Percentiles rank a stretch among this genome's conserved stretches.
Conservation (phyloP, 78 protist species). For the Dictyostelium brefeldianum region DNA sequence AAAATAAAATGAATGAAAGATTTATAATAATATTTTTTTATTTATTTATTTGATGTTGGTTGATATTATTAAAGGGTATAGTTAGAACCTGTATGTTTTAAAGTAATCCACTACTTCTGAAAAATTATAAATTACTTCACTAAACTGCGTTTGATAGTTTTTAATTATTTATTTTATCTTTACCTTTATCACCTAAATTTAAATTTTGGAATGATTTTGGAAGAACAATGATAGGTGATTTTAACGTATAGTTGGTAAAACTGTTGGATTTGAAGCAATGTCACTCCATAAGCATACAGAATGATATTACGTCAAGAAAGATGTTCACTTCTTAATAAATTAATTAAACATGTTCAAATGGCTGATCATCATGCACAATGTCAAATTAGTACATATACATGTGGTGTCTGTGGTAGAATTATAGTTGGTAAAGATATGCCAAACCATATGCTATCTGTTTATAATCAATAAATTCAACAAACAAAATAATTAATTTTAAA, state of each 20-base stretch:
- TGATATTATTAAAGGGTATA: too few species aligned
- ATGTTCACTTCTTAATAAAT: constrained; percentile 44
- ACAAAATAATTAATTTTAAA: too few species aligned
- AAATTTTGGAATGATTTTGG: too few species aligned
- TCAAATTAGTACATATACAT: constrained; percentile 43
- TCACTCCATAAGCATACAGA: constrained; percentile 56
- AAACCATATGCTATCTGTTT: constrained; percentile 33
- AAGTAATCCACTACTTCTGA: too few species aligned
- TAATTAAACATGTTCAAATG: constrained; percentile 34
- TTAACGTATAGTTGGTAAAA: too few species aligned
- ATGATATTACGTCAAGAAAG: constrained; percentile 32
- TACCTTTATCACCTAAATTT: too few species aligned
- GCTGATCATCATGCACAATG: constrained; percentile 46
- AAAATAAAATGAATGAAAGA: constrained; percentile 1
- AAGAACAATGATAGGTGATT: too few species aligned
- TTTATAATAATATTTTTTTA: not conserved
- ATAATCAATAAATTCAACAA: constrained; percentile 15
- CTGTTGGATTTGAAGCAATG: not conserved
- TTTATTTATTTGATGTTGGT: too few species aligned
- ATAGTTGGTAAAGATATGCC: constrained; percentile 37
- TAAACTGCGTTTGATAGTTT: too few species aligned
- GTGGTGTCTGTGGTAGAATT: constrained; percentile 79
- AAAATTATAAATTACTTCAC: too few species aligned
- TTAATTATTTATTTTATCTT: too few species aligned
- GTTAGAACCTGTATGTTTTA: too few species aligned